Evolutionary conservation across 108 stramenopile species (phyloP).

Genomic region (Skeletonema menzelii): DNA sequence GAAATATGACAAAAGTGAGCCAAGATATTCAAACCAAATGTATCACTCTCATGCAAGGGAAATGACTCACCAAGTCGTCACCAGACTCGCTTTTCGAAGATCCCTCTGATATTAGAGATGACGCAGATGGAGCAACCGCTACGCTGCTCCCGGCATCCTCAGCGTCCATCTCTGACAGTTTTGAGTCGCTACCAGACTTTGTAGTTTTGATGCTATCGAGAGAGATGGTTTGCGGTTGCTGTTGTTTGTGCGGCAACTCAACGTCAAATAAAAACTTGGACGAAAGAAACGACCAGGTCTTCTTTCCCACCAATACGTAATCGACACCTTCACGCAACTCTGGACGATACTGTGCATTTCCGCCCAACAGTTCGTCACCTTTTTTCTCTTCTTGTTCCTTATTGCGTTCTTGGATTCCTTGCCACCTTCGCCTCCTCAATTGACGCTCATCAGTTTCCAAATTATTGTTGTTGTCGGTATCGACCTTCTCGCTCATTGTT

Average conservation of each 20-base stretch:
- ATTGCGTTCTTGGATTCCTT: constrained; percentile 4
- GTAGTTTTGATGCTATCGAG: not conserved
- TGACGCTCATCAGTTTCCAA: not conserved
- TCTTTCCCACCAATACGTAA: not conserved
- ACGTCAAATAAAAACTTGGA: not conserved
- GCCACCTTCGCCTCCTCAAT: not conserved
- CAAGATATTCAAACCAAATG: not conserved
- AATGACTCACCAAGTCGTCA: not conserved
- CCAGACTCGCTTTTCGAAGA: not conserved
- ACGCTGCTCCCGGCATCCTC: not conserved
- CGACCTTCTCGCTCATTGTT: not conserved
- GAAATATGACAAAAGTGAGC: not conserved
- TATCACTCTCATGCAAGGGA: not conserved
- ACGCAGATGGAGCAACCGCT: not conserved
- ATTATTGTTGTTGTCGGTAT: not conserved
- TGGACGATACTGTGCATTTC: not conserved
- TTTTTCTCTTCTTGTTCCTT: not conserved
- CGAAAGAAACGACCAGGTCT: not conserved
- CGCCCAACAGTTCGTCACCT: not conserved
- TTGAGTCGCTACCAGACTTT: not conserved
- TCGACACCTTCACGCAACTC: not conserved
- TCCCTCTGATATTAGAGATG: not conserved
- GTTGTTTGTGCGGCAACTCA: not conserved
- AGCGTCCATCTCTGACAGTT: not conserved
- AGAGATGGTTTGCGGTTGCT: not conserved